These are phyloP conservation scores for Trametes gibbosa DNA, from an alignment of 768 basidiomycete genomes.

Conservation along the genomic window DNA sequence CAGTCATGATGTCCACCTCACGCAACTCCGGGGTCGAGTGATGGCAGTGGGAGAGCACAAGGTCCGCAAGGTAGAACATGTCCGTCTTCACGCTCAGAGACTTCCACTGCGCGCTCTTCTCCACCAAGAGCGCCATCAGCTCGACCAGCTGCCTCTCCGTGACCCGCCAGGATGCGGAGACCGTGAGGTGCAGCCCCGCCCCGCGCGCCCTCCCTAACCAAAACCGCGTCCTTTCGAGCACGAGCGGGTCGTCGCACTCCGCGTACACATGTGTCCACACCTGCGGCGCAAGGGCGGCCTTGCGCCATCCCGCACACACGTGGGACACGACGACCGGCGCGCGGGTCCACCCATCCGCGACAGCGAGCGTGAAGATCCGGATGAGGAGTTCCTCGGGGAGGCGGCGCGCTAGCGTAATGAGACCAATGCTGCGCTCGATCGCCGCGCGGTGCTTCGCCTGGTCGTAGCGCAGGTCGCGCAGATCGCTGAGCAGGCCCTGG, in stretches of 20 bases:
- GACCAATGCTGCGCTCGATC: constrained; percentile 43
- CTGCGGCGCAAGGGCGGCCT: constrained; percentile 46
- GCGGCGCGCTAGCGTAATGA: constrained; percentile 54
- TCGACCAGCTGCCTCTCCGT: constrained; percentile 29
- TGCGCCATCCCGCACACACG: constrained; percentile 59
- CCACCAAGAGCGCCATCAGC: constrained; percentile 41
- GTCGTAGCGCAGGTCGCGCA: constrained; percentile 43
- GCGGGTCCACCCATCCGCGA: constrained; percentile 48
- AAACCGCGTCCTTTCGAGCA: constrained; percentile 40
- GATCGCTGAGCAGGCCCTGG: constrained; percentile 35
- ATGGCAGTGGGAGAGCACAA: constrained; percentile 38
- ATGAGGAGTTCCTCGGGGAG: constrained; percentile 55
- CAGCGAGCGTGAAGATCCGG: constrained; percentile 51
- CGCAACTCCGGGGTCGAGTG: constrained; percentile 34
- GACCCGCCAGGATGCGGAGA: constrained; percentile 33
- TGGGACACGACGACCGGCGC: constrained; percentile 56
- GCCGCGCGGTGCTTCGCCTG: constrained; percentile 41
- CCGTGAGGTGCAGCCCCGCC: constrained; percentile 43
- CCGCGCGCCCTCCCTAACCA: constrained; percentile 50
- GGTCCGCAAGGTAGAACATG: constrained; percentile 37
- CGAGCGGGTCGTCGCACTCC: constrained; percentile 42
- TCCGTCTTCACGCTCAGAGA: constrained; percentile 40
- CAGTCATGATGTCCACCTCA: constrained; percentile 28
- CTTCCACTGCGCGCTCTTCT: constrained; percentile 43
- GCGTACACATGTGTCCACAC: constrained; percentile 60